Conservation (phyloP, 352 stramenopile genomes). For the Peronospora farinosa region DNA sequence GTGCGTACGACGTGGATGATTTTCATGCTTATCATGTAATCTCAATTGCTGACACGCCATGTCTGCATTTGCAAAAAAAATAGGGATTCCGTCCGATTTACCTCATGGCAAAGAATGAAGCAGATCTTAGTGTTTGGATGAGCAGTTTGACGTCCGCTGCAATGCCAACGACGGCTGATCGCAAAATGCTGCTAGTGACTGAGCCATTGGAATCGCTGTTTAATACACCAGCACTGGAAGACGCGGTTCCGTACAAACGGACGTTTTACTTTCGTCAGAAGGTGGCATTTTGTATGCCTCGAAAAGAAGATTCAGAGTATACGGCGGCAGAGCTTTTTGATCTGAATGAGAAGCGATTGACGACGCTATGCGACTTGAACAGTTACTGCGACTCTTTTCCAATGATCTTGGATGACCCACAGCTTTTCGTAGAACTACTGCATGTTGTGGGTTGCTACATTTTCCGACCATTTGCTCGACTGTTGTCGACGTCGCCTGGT, state of each 20-base stretch:
- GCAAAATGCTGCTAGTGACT: constrained; percentile 57
- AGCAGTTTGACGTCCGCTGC: constrained; percentile 75
- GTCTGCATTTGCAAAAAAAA: neutral
- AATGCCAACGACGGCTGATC: constrained; percentile 63
- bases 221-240: constrained; percentile 71
- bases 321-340: constrained; percentile 65
- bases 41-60: constrained; percentile 6
- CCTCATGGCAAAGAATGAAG: constrained; percentile 81
- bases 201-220: constrained; percentile 64
- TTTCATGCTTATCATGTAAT: neutral
- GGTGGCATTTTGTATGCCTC: constrained; percentile 70
- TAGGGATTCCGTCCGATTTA: constrained; percentile 78
- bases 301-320: constrained; percentile 43
- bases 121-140: constrained; percentile 81
- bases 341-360: constrained; percentile 77
- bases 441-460: constrained; percentile 78
- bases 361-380: constrained; percentile 78
- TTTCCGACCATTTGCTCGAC: constrained; percentile 63
- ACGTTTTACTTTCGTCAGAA: constrained; percentile 84
- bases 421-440: constrained; percentile 76
- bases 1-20: constrained; percentile 31
- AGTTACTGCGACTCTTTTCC: constrained; percentile 81
- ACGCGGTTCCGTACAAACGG: constrained; percentile 75
- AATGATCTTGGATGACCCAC: constrained; percentile 72
- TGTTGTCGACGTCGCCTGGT: constrained; percentile 44